A percentile compares a stretch with the other conserved stretches of the same genome.
Evolutionary conservation across 139 green algal genomes (phyloP).

Genomic region (Closterium sp.): DNA sequence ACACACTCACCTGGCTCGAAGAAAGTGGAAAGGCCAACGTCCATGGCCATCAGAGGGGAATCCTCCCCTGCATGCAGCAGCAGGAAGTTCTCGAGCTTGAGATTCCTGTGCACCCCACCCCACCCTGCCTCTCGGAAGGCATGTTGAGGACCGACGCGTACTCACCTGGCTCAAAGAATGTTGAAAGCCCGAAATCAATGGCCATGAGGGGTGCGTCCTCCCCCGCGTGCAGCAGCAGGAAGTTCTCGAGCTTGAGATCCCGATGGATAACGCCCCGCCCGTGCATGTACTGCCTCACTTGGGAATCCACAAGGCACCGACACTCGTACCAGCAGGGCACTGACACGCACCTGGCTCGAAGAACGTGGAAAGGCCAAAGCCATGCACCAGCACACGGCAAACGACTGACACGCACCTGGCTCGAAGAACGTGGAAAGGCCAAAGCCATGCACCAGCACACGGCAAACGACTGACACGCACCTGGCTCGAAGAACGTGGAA

Average conservation of each 20-base stretch:
- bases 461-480: slow-evolving; percentile 39
- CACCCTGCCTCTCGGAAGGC: no score
- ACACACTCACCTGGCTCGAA: no score
- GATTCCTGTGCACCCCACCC: no score
- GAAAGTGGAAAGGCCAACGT: no score
- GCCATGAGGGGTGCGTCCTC: slow-evolving; percentile 6
- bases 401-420: no score
- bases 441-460: no score
- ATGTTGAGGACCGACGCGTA: slow-evolving; percentile 18
- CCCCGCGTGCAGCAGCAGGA: slow-evolving; percentile 72
- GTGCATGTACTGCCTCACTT: no score
- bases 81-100: no score
- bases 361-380: not conserved
- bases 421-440: not conserved
- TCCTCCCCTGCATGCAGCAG: no score
- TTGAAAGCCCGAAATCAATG: slow-evolving; percentile 19
- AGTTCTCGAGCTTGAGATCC: slow-evolving; percentile 91
- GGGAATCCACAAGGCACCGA: no score
- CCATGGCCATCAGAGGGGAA: no score
- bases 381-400: not conserved
- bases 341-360: not conserved
- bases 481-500: not conserved
- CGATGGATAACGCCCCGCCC: slow-evolving; percentile 87
- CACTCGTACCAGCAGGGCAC: no score
- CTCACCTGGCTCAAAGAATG: slow-evolving; percentile 13